These are phyloP conservation scores for Celoporthe dispersa DNA, from an alignment of 2,329 filamentous ascomycete genomes.

Conservation along the genomic window DNA sequence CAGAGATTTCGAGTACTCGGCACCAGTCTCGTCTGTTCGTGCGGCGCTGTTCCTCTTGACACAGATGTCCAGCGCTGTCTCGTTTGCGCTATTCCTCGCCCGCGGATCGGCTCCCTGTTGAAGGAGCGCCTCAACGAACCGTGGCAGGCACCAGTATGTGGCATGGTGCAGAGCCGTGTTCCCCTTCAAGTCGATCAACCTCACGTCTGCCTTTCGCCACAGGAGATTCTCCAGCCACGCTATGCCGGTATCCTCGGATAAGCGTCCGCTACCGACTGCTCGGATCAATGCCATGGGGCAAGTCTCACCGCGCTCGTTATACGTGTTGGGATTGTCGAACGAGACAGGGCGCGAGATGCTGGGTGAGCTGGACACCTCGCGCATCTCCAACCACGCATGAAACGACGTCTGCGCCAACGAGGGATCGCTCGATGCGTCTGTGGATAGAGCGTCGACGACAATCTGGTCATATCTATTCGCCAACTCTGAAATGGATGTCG, in stretches of 20 bases:
- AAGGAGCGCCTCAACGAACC: conserved; percentile 8
- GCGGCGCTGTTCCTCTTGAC: conserved; percentile 7
- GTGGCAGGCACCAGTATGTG: conserved; percentile 9
- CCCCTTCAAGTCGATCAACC: conserved; percentile 2
- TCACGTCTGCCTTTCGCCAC: conserved; percentile 9
- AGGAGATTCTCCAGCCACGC: conserved; percentile 11
- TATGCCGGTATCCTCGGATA: conserved; percentile 3
- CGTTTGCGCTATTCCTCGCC: conserved; percentile 1
- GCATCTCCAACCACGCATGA: neutral
- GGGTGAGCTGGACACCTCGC: neutral
- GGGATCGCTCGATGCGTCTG: neutral
- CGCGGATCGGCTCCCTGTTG: neutral
- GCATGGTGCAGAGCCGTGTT: conserved; percentile 12
- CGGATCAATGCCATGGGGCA: conserved; percentile 6
- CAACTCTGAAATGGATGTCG: conserved; percentile 4
- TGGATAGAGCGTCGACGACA: neutral
- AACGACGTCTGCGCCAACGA: conserved; percentile 4
- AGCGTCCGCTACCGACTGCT: neutral
- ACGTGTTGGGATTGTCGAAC: conserved; percentile 11
- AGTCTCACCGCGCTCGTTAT: conserved; percentile 2
- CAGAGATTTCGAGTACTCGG: conserved; percentile 7
- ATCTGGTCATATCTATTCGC: neutral
- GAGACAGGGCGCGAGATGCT: conserved; percentile 9
- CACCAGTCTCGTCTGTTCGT: conserved; percentile 1
- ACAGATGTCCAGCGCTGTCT: conserved; percentile 9